Base-by-base conservation (phyloP, 306 rosid genomes). In the Prunus campanulata region DNA sequence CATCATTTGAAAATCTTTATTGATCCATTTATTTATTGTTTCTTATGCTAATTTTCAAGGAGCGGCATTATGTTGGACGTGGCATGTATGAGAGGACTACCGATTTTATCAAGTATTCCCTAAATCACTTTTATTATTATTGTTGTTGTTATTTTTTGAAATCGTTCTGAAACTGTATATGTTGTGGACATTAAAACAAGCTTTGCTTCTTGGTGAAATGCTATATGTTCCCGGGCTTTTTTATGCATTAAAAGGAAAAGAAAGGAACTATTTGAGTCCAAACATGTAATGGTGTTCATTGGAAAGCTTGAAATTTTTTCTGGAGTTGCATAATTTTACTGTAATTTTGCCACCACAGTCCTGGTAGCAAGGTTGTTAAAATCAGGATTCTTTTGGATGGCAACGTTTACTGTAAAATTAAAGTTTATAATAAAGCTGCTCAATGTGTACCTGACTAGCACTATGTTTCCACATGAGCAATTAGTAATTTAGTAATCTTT, bases 31-130 rank as follows among this genome's bases (percentile, higher is more conserved):
- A 16, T 74, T 65, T 82, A 50, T 66, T 46, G 8, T 27, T 51
- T 47, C 24, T 75, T 24, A 44, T 78, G 61, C 80, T 75, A 51
- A 55, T 68, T 82, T 16, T 83, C 72, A 82, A 94, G 98, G 98
- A 94, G 77, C 98, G 91, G 0, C 84, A 94, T 82, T 94, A 91
- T 81, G 96, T 92, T 73, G 98, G 98, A 15, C 93, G 92, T 11
- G 98, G 98, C 87, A 90, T 94, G 98, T 94, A 84, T 84, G 98
- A 94, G 85, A 88, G 88, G 83, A 90, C 90, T 70, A 85, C 89
- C 30, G 97, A 94, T 83, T 94, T 94, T 87, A 83, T 94, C 75
- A 92, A 87, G 98, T 94, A 94, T 69, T 83, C 68, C 19, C 72
- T 78, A 29, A 68, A 24, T 57, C 67, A 39, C 76, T 55, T 12